Conservation (phyloP, 106 monocot species). For the Dendrobium catenatum region DNA sequence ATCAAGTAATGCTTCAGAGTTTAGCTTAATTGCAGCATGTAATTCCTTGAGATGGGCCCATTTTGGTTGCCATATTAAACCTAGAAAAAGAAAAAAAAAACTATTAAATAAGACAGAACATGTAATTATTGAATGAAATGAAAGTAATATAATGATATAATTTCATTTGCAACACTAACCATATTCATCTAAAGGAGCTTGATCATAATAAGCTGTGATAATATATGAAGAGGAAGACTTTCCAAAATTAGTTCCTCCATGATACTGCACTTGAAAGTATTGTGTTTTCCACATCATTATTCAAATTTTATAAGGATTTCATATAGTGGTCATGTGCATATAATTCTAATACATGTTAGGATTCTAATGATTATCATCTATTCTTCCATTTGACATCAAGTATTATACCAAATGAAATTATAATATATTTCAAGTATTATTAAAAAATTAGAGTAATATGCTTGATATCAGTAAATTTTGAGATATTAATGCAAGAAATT, state of each 20-base stretch:
- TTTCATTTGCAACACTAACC: slow-evolving; percentile 28
- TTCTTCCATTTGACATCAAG: background rate
- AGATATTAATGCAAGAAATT: no score
- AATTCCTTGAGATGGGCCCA: slow-evolving; percentile 86
- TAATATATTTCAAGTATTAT: no score
- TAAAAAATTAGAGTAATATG: no score
- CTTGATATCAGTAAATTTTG: no score
- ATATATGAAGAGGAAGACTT: slow-evolving; percentile 56
- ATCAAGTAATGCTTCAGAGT: slow-evolving; percentile 43
- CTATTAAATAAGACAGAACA: background rate
- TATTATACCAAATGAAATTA: no score
- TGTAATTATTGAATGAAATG: background rate
- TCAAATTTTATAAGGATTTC: background rate
- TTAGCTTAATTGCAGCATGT: slow-evolving; percentile 54
- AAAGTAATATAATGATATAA: background rate
- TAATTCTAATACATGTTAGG: background rate
- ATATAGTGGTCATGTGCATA: background rate
- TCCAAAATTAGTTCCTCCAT: slow-evolving; percentile 96
- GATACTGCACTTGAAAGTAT: slow-evolving; percentile 50
- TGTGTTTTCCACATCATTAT: background rate
- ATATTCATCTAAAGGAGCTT: slow-evolving; percentile 97
- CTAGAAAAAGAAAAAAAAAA: slow-evolving; percentile 15
- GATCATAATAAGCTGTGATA: slow-evolving; percentile 73
- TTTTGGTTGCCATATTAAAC: slow-evolving; percentile 68
- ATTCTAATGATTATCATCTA: background rate